Conservation (phyloP, 2,329 filamentous ascomycete species). For the Diaporthe destruens region DNA sequence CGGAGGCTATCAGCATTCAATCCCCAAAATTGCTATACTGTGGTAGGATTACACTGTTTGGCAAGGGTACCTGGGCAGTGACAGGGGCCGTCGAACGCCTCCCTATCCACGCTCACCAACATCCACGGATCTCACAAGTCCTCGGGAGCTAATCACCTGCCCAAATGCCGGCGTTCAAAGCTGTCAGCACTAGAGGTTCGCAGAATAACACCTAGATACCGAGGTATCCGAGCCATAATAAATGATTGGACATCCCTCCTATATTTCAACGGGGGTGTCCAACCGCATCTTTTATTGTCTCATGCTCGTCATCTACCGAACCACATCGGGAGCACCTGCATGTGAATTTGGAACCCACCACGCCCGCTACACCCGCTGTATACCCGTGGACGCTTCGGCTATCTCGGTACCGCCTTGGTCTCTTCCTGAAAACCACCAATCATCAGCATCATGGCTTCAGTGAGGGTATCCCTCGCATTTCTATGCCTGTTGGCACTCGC, state of each 20-base stretch:
- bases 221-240: not conserved
- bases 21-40: not conserved
- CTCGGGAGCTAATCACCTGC: not conserved
- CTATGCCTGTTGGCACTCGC: constrained; percentile 5
- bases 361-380: not conserved
- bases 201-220: no score
- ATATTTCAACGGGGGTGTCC: not conserved
- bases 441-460: constrained; percentile 16
- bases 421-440: not conserved
- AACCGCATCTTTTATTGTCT: not conserved
- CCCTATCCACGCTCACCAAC: not conserved
- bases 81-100: not conserved
- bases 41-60: no score
- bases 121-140: not conserved
- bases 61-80: not conserved
- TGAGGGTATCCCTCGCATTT: not conserved
- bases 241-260: not conserved
- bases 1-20: not conserved
- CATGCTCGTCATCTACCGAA: not conserved
- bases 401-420: not conserved
- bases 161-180: not conserved
- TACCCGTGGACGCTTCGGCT: not conserved
- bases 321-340: not conserved
- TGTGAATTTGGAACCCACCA: not conserved
- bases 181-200: not conserved